Conservation (phyloP, 495 filamentous ascomycete species). For the Xylaria telfairii region DNA sequence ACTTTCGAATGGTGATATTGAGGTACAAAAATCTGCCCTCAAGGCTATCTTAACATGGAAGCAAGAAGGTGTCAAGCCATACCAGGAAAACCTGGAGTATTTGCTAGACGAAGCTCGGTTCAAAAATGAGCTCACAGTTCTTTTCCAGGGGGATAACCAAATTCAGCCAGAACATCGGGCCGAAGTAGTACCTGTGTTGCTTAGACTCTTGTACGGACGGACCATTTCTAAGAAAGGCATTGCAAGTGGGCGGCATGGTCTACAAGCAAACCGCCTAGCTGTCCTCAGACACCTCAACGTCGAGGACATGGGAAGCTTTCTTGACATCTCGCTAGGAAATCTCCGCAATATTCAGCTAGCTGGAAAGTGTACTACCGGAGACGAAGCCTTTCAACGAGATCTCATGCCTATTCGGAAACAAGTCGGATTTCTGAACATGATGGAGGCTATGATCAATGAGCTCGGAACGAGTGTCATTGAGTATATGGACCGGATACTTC, state of each 20-base stretch:
- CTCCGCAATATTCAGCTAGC: slow-evolving; percentile 65
- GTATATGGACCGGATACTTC: slow-evolving; percentile 67
- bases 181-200: slow-evolving; percentile 80
- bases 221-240: slow-evolving; percentile 82
- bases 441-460: slow-evolving; percentile 84
- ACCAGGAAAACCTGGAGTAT: slow-evolving; percentile 86
- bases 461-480: slow-evolving; percentile 71
- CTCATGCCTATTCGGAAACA: slow-evolving; percentile 74
- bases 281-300: slow-evolving; percentile 57
- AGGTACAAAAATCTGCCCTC: slow-evolving; percentile 83
- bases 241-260: slow-evolving; percentile 62
- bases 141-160: slow-evolving; percentile 81
- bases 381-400: slow-evolving; percentile 60
- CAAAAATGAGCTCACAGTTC: slow-evolving; percentile 85
- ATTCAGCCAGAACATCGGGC: slow-evolving; percentile 74
- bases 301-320: slow-evolving; percentile 75
- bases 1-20: slow-evolving; percentile 83
- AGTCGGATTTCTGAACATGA: slow-evolving; percentile 86
- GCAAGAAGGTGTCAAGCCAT: slow-evolving; percentile 70
- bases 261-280: slow-evolving; percentile 67
- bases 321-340: slow-evolving; percentile 80
- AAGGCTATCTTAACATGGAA: slow-evolving; percentile 93
- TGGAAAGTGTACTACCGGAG: slow-evolving; percentile 51
- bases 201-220: slow-evolving; percentile 88
- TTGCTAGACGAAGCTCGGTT: slow-evolving; percentile 90